Conservation (phyloP, 2,329 filamentous ascomycete genomes). For the Botryosphaeria dothidea region DNA sequence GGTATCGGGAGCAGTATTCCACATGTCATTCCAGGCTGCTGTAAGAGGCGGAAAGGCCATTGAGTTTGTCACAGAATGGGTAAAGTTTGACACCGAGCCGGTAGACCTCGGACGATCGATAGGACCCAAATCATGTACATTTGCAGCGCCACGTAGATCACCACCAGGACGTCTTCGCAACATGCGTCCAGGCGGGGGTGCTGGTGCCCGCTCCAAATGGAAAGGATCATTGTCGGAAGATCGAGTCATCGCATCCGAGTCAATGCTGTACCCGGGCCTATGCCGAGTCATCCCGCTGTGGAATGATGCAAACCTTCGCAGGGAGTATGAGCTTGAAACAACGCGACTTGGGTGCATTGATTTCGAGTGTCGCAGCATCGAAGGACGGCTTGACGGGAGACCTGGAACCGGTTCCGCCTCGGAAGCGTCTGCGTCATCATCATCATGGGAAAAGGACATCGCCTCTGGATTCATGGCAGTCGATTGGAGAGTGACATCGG, state of each 20-base stretch:
- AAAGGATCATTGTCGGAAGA: conserved; percentile 45
- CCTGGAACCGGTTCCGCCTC: not conserved
- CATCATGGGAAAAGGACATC: not conserved
- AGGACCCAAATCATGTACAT: conserved; percentile 48
- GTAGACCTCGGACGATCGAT: conserved; percentile 49
- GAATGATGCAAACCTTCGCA: conserved; percentile 61
- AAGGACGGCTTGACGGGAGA: conserved; percentile 7
- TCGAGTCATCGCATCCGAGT: conserved; percentile 49
- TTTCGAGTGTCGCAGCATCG: conserved; percentile 32
- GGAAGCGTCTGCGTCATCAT: not conserved
- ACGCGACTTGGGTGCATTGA: conserved; percentile 31
- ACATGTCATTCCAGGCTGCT: conserved; percentile 19
- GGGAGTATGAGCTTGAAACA: conserved; percentile 37
- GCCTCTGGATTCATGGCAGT: not conserved
- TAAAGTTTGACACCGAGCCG: conserved; percentile 47
- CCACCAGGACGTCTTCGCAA: conserved; percentile 51
- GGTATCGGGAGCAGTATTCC: not conserved
- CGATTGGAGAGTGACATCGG: not conserved
- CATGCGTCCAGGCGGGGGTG: conserved; percentile 34
- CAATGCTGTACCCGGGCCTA: conserved; percentile 60
- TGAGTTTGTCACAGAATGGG: conserved; percentile 41
- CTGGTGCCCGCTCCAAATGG: conserved; percentile 35
- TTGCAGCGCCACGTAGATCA: conserved; percentile 48
- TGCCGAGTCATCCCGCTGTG: conserved; percentile 56
- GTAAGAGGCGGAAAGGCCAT: conserved; percentile 30